phyloP scores from a whole-genome alignment of 495 filamentous ascomycete species.

The Penicillium herquei region DNA sequence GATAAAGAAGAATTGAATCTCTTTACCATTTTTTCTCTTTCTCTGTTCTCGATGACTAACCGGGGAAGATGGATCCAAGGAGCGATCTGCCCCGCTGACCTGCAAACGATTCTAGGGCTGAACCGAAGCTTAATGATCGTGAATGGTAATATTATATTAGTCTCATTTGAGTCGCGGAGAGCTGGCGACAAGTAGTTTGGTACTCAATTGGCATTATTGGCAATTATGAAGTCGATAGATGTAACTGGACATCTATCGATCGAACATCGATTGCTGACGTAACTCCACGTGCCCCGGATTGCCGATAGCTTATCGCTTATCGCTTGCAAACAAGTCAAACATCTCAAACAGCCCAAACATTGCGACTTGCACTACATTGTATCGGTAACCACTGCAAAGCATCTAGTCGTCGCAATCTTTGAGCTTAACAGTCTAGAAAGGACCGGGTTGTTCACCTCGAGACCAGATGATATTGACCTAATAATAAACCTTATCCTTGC shows the following conservation, averaged over 20 bases:
- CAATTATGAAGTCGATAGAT: no score
- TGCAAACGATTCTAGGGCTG: not conserved
- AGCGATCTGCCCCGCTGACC: not conserved
- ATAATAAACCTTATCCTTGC: no score
- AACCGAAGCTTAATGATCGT: not conserved
- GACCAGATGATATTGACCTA: no score
- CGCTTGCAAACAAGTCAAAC: not conserved
- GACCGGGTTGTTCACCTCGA: no score
- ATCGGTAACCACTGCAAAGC: no score
- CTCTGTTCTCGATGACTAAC: constrained; percentile 14
- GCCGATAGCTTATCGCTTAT: not conserved
- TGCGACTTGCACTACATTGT: no score
- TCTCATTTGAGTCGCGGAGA: not conserved
- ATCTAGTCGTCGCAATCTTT: no score
- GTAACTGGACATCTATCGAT: no score
- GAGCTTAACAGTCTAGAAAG: no score
- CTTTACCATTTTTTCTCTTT: constrained; percentile 4
- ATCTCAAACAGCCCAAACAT: not conserved
- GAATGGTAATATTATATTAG: not conserved
- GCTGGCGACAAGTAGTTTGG: not conserved
- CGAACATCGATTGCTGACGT: not conserved
- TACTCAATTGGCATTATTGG: not conserved
- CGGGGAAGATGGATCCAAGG: not conserved
- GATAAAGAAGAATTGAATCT: not conserved
- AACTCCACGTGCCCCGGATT: constrained; percentile 1